A percentile compares a stretch with the other conserved stretches of the same genome.
Evolutionary conservation across 305 asterid genomes (phyloP).

Genomic region (Solanum hybrid): DNA sequence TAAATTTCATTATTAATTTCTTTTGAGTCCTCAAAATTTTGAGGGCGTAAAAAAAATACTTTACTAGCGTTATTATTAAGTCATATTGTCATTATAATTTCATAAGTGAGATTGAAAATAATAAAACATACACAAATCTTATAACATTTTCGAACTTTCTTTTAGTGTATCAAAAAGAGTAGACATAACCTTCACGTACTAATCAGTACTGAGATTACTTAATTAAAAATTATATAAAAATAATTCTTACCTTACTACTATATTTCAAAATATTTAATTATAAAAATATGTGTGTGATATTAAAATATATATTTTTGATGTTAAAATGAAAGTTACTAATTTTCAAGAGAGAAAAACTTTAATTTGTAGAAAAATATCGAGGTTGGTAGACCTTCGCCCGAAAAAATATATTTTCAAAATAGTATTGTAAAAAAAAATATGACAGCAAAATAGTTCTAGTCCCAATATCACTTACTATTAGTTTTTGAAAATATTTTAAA

Average conservation of each 20-base stretch:
- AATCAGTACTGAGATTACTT: background rate
- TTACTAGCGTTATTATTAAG: background rate
- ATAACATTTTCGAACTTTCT: background rate
- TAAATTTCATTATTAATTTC: background rate
- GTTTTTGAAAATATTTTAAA: no score
- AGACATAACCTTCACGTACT: no score
- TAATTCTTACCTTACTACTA: background rate
- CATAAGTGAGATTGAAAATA: background rate
- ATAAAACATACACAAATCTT: no score
- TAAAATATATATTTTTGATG: background rate
- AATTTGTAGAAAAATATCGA: background rate
- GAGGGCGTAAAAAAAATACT: background rate
- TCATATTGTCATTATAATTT: background rate
- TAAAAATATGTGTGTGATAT: background rate
- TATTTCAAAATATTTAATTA: background rate
- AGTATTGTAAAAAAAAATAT: no score
- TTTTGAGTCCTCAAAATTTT: background rate
- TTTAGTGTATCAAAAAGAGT: background rate
- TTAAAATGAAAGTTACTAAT: background rate
- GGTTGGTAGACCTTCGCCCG: background rate
- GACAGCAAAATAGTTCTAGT: background rate
- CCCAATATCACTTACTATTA: background rate
- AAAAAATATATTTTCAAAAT: no score
- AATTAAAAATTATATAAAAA: no score
- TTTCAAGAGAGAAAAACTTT: background rate